A percentile compares a stretch with the other conserved stretches of the same genome.
Conservation (phyloP, 108 stramenopile species). For the Asterionellopsis glacialis region DNA sequence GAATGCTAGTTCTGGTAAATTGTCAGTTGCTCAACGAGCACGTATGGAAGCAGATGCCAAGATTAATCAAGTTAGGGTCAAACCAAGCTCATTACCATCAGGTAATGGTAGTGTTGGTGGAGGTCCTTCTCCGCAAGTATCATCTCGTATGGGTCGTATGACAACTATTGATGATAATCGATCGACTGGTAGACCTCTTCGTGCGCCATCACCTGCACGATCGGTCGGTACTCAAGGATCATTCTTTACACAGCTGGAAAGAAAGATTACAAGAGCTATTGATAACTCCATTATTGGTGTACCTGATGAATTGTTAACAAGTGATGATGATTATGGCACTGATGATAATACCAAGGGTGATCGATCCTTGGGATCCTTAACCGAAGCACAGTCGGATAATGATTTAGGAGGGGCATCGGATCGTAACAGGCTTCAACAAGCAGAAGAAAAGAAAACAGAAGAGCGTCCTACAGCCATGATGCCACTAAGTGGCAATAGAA, state of each 20-base stretch:
- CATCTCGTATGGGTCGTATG: neutral
- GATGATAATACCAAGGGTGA: too few relatives aligned
- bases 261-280: constrained; percentile 24
- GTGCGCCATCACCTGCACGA: constrained; percentile 14
- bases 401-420: too few relatives aligned
- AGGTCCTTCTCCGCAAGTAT: constrained; percentile 8
- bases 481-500: too few relatives aligned
- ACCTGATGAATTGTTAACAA: neutral
- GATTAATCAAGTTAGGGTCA: neutral
- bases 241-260: constrained; percentile 12
- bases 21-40: constrained; percentile 69
- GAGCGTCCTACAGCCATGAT: too few relatives aligned
- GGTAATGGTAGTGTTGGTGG: constrained; percentile 9
- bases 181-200: constrained; percentile 9
- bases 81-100: constrained; percentile 7
- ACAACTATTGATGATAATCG: constrained; percentile 4
- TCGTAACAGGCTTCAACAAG: too few relatives aligned
- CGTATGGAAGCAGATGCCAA: constrained; percentile 59
- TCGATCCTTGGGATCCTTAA: too few relatives aligned
- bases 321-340: too few relatives aligned
- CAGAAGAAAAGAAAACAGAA: too few relatives aligned
- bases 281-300: constrained; percentile 42
- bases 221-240: constrained; percentile 19
- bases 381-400: too few relatives aligned
- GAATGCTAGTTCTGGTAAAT: constrained; percentile 13